phyloP scores from a whole-genome alignment of 257 asterid genomes.

The Nicotiana tomentosiformis region DNA sequence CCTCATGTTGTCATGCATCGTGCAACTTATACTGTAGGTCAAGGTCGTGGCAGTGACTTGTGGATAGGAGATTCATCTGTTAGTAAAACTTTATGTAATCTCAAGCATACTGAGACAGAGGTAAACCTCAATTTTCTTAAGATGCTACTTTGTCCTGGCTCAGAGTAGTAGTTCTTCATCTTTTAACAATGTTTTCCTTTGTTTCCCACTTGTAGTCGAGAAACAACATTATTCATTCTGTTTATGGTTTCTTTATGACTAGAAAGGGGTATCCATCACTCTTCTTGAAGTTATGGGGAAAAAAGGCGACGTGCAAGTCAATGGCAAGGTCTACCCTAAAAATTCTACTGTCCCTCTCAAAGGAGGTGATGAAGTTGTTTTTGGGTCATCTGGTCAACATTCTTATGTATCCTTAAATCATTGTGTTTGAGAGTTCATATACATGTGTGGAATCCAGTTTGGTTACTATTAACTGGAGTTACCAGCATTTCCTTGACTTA shows the following conservation, averaged over 20 bases:
- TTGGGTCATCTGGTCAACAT: constrained; percentile 61
- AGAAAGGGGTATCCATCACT: constrained; percentile 58
- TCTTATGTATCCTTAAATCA: constrained; percentile 76
- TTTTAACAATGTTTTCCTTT: background rate
- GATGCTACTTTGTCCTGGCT: background rate
- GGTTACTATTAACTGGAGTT: background rate
- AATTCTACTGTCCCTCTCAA: constrained; percentile 59
- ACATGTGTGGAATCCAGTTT: background rate
- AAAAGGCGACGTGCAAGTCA: constrained; percentile 77
- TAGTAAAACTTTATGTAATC: constrained; percentile 62
- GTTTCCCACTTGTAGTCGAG: background rate
- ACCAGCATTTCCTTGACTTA: constrained; percentile 2
- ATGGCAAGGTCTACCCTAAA: constrained; percentile 61
- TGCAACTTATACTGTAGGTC: constrained; percentile 48
- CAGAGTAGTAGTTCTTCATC: background rate
- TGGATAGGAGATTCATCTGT: constrained; percentile 58
- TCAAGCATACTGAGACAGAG: constrained; percentile 64
- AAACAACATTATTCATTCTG: constrained; percentile 1
- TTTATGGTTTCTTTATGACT: constrained; percentile 10
- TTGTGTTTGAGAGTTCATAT: background rate
- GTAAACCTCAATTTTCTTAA: constrained; percentile 21
- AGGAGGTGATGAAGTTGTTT: constrained; percentile 85
- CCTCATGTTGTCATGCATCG: constrained; percentile 62
- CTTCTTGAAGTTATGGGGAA: constrained; percentile 78
- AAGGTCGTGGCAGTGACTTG: constrained; percentile 52